phyloP scores from a whole-genome alignment of 257 asterid species.

The Plectranthus barbatus region DNA sequence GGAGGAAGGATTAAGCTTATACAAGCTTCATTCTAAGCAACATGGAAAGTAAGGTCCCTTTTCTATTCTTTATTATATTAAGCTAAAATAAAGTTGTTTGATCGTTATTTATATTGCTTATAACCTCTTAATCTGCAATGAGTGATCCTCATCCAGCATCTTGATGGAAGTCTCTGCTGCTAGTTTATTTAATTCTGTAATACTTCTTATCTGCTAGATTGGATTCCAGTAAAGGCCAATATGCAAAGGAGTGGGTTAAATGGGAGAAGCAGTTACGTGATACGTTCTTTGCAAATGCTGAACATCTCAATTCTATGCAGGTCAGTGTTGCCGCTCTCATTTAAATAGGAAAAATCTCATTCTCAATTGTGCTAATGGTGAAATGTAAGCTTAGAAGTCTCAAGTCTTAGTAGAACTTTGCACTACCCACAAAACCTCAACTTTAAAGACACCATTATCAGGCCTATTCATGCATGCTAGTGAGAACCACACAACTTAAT shows the following conservation, averaged over 20 bases:
- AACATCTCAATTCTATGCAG: constrained; percentile 78
- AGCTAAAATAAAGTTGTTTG: neutral
- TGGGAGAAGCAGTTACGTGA: constrained; percentile 86
- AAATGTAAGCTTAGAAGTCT: neutral
- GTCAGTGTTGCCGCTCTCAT: constrained; percentile 25
- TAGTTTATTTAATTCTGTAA: neutral
- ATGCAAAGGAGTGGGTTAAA: constrained; percentile 63
- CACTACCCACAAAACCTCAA: neutral
- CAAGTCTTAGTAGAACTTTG: neutral
- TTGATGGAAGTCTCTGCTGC: neutral
- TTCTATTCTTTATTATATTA: neutral
- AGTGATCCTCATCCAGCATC: neutral
- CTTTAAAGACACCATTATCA: neutral
- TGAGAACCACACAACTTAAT: neutral
- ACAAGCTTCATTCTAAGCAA: constrained; percentile 54
- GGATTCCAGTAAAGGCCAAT: constrained; percentile 82
- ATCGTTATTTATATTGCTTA: neutral
- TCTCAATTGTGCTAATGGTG: neutral
- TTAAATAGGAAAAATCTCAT: neutral
- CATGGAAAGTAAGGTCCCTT: constrained; percentile 59
- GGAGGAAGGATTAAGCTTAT: constrained; percentile 79
- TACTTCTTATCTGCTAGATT: constrained; percentile 33
- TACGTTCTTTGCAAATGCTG: constrained; percentile 47
- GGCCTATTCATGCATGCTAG: neutral
- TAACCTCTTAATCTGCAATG: neutral